phyloP scores from a whole-genome alignment of 495 filamentous ascomycete species.

The Penicillium psychrofluorescens region DNA sequence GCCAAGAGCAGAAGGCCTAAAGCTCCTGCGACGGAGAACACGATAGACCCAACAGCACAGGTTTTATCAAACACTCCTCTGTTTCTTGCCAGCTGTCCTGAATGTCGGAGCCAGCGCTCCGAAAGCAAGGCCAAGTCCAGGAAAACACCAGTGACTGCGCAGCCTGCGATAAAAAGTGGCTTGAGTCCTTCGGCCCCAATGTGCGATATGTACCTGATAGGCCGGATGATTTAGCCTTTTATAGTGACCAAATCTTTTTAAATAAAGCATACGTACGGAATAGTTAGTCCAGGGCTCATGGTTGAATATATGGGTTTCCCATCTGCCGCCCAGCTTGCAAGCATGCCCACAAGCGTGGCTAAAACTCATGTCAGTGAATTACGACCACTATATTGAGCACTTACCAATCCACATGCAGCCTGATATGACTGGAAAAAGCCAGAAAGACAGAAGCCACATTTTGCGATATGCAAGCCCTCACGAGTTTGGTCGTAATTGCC shows the following conservation, averaged over 20 bases:
- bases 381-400: not conserved
- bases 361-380: not conserved
- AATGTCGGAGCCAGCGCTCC: conserved; percentile 68
- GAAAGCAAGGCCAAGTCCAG: conserved; percentile 67
- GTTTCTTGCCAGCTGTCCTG: conserved; percentile 56
- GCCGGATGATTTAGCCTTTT: not conserved
- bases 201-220: conserved; percentile 50
- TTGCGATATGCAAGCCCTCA: not conserved
- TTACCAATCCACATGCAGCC: conserved; percentile 61
- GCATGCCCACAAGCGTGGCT: conserved; percentile 53
- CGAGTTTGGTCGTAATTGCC: not conserved
- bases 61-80: conserved; percentile 53
- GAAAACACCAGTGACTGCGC: conserved; percentile 61
- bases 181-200: conserved; percentile 62
- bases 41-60: conserved; percentile 53
- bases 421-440: conserved; percentile 66
- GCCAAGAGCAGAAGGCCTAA: conserved; percentile 63
- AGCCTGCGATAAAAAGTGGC: conserved; percentile 72
- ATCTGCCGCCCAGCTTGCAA: conserved; percentile 55
- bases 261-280: conserved; percentile 46
- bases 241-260: too few relatives aligned
- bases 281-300: conserved; percentile 47
- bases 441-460: conserved; percentile 37
- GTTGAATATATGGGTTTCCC: conserved; percentile 51
- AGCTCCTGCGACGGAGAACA: conserved; percentile 62